phyloP scores from a whole-genome alignment of 371 early-diverging fungal genomes.

The Apophysomyces sp. region DNA sequence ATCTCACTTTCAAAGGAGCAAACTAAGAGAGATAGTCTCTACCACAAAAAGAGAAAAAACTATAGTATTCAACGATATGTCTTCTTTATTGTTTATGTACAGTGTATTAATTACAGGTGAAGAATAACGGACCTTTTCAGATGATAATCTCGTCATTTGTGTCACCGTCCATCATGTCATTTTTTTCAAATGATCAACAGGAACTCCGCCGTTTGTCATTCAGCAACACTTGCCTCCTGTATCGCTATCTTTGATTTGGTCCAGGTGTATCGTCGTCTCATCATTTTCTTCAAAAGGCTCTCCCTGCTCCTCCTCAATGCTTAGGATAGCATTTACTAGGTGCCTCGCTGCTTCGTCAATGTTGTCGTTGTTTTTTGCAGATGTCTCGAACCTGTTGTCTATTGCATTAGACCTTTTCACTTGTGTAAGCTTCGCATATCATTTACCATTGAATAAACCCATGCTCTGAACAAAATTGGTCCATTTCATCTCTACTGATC shows the following conservation, averaged over 20 bases:
- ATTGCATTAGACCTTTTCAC: not conserved
- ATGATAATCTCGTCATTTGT: not conserved
- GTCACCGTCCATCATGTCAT: not conserved
- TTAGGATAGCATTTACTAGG: conserved; percentile 20
- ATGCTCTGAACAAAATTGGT: conserved; percentile 35
- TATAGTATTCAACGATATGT: too few relatives aligned
- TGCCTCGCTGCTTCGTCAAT: conserved; percentile 45
- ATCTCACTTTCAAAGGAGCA: too few relatives aligned
- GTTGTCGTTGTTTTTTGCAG: conserved; percentile 52
- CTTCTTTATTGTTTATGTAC: too few relatives aligned
- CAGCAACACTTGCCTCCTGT: not conserved
- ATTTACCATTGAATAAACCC: conserved; percentile 40
- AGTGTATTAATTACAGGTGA: not conserved
- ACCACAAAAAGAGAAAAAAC: too few relatives aligned
- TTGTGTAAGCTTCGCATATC: not conserved
- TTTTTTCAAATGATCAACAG: not conserved
- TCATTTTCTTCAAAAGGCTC: conserved; percentile 5
- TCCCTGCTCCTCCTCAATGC: conserved; percentile 5
- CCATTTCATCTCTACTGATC: conserved; percentile 27
- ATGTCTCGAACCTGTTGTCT: conserved; percentile 45
- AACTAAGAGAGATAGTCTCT: too few relatives aligned
- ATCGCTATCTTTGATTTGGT: not conserved
- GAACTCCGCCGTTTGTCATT: not conserved
- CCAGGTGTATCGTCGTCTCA: not conserved
- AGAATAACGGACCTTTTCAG: not conserved